Conservation (phyloP, 2,329 filamentous ascomycete genomes). For the Aquanectria penicillioides region DNA sequence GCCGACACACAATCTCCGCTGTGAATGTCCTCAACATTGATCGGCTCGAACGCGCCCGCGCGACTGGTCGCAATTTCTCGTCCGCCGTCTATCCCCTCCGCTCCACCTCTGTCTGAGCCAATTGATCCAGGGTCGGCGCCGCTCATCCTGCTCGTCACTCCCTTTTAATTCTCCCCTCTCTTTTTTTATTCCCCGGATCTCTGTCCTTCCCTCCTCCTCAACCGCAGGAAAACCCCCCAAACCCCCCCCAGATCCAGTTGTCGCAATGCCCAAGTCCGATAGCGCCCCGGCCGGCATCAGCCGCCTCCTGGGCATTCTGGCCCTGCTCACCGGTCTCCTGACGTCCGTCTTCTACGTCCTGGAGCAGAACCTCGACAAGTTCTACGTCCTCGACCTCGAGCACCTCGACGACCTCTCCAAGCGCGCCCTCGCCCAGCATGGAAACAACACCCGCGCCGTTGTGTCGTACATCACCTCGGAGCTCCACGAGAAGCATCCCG, state of each 20-base stretch:
- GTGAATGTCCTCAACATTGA: constrained; percentile 28
- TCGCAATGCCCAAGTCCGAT: constrained; percentile 21
- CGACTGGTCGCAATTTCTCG: not conserved
- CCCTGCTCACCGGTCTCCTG: constrained; percentile 64
- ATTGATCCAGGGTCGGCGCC: constrained; percentile 20
- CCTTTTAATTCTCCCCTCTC: not conserved
- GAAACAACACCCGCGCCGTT: constrained; percentile 77
- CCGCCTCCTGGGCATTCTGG: constrained; percentile 59
- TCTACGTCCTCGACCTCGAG: constrained; percentile 80
- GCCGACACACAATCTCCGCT: constrained; percentile 18
- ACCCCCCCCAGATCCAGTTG: not conserved
- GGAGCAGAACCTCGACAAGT: constrained; percentile 67
- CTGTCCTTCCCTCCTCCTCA: not conserved
- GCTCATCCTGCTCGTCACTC: not conserved
- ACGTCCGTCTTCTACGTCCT: constrained; percentile 63
- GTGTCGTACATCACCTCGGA: constrained; percentile 77
- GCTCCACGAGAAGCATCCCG: constrained; percentile 62
- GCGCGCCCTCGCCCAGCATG: constrained; percentile 73
- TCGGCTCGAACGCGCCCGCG: constrained; percentile 1
- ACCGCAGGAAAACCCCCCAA: not conserved
- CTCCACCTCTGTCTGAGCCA: constrained; percentile 13
- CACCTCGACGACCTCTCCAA: constrained; percentile 76
- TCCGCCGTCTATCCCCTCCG: not conserved
- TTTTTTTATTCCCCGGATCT: not conserved
- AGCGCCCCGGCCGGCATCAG: constrained; percentile 38